Percentiles rank a stretch among this genome's conserved stretches.
These are phyloP conservation scores for Solanum phureja DNA, from an alignment of 257 asterid species.

Conservation along the genomic window DNA sequence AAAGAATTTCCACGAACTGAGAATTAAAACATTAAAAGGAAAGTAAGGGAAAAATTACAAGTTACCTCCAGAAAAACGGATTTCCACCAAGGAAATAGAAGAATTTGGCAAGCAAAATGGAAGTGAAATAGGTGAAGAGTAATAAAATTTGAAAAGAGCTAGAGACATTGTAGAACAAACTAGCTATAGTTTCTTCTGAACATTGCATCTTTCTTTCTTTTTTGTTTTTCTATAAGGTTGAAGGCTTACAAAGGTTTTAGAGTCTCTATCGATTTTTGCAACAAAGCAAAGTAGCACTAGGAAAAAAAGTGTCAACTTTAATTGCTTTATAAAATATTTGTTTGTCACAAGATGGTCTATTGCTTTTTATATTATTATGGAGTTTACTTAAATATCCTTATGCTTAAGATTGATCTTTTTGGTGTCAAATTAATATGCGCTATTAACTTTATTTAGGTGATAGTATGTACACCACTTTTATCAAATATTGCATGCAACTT, in stretches of 20 bases:
- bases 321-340: constrained; percentile 31
- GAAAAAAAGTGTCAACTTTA: constrained; percentile 35
- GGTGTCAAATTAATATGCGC: not conserved
- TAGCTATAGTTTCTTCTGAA: constrained; percentile 44
- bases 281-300: constrained; percentile 35
- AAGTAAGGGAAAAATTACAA: not conserved
- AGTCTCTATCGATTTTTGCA: constrained; percentile 17
- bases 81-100: constrained; percentile 69
- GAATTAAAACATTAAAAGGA: not conserved
- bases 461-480: not conserved
- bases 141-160: constrained; percentile 55
- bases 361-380: not conserved
- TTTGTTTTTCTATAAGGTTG: not conserved
- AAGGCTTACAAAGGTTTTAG: not conserved
- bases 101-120: constrained; percentile 53
- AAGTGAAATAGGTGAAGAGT: constrained; percentile 70
- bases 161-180: constrained; percentile 73
- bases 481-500: not conserved
- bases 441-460: not conserved
- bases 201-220: constrained; percentile 51
- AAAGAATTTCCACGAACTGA: not conserved
- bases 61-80: constrained; percentile 54
- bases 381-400: constrained; percentile 16
- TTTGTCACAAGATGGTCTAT: constrained; percentile 15
- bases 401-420: not conserved